Evolutionary conservation across 257 asterid species (phyloP).

Genomic region (Leptodermis oblonga): DNA sequence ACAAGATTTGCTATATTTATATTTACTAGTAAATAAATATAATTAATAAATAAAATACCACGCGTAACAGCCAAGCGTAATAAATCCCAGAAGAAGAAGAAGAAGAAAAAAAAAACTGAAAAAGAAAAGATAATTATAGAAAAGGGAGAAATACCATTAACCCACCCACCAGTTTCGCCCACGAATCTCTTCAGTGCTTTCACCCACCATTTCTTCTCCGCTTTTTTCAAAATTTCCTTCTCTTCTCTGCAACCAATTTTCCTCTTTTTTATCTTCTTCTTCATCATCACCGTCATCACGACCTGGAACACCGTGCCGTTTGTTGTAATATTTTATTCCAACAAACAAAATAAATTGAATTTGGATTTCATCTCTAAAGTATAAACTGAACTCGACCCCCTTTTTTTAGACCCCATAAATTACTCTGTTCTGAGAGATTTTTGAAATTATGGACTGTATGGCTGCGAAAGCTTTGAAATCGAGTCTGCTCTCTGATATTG

Average conservation of each 20-base stretch:
- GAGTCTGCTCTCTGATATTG: constrained; percentile 64
- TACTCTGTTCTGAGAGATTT: neutral
- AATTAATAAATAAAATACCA: constrained; percentile 22
- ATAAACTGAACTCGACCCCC: no score
- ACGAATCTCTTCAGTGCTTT: constrained; percentile 64
- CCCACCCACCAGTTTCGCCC: constrained; percentile 82
- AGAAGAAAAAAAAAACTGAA: neutral
- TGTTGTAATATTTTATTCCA: neutral
- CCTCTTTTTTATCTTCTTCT: constrained; percentile 11
- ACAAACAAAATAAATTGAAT: no score
- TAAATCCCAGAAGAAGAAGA: no score
- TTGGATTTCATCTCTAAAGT: no score
- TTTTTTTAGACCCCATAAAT: neutral
- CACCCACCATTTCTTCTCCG: constrained; percentile 29
- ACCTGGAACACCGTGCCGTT: neutral
- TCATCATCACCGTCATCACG: neutral
- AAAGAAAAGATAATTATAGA: constrained; percentile 3
- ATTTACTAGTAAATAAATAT: neutral
- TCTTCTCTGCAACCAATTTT: constrained; percentile 16
- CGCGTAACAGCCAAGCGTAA: constrained; percentile 57
- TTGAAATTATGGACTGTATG: constrained; percentile 63
- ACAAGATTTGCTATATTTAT: neutral
- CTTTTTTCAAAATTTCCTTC: constrained; percentile 3
- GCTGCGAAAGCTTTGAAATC: constrained; percentile 93
- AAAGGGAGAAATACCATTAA: constrained; percentile 34